A percentile compares a stretch with the other conserved stretches of the same genome.
These are phyloP conservation scores for Schizonepeta tenuifolia DNA, from an alignment of 257 asterid genomes.

Conservation along the genomic window DNA sequence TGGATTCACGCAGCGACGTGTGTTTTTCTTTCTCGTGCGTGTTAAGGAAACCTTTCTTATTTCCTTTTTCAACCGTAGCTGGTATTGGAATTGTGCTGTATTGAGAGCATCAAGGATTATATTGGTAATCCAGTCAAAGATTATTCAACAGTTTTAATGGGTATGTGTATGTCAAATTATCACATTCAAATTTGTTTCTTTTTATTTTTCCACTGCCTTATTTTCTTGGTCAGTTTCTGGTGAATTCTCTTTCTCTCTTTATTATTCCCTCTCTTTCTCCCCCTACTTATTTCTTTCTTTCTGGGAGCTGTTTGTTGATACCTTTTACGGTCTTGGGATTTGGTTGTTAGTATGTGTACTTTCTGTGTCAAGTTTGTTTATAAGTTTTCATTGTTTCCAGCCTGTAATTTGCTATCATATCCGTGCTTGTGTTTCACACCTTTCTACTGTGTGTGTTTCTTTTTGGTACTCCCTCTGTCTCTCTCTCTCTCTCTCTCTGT, in stretches of 20 bases:
- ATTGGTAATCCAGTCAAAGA: slow-evolving; percentile 34
- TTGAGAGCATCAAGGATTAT: slow-evolving; percentile 36
- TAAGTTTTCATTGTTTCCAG: slow-evolving; percentile 42
- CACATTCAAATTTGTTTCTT: not conserved
- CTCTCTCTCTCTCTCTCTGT: slow-evolving; percentile 14
- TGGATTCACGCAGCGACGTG: not conserved
- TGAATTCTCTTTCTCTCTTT: not conserved
- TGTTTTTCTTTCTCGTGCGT: not conserved
- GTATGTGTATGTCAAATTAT: slow-evolving; percentile 50
- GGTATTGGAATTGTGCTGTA: not conserved
- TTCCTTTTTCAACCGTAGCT: slow-evolving; percentile 1
- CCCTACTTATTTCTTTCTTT: not conserved
- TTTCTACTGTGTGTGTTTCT: slow-evolving; percentile 32
- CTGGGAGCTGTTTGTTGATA: slow-evolving; percentile 25
- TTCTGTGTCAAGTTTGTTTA: slow-evolving; percentile 16
- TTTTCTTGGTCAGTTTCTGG: slow-evolving; percentile 25
- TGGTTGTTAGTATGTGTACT: slow-evolving; percentile 25
- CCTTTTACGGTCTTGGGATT: slow-evolving; percentile 30
- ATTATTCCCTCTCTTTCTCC: not conserved
- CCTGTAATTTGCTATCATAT: slow-evolving; percentile 43
- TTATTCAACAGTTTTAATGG: slow-evolving; percentile 49
- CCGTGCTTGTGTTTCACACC: slow-evolving; percentile 38
- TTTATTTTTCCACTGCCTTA: not conserved
- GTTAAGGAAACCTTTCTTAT: not conserved
- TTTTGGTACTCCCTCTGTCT: slow-evolving; percentile 7